Base-by-base conservation (phyloP, 2,329 filamentous ascomycete genomes). In the Clonostachys chloroleuca region DNA sequence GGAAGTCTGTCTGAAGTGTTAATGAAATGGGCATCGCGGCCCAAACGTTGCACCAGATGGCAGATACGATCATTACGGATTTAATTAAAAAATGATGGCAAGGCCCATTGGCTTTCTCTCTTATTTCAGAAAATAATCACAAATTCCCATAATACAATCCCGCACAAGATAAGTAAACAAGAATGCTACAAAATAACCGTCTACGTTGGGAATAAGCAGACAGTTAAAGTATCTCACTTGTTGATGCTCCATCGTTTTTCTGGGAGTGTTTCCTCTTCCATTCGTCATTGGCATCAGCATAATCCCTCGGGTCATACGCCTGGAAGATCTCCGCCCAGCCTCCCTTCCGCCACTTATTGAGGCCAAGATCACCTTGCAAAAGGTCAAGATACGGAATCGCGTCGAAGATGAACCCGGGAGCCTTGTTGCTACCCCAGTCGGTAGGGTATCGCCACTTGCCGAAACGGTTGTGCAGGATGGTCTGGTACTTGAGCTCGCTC, bases 381-480 rank as follows among this genome's bases (percentile, higher is more conserved):
- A 84, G 51, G 14, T 65, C 59, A 6, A 58, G 51, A 57, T 83
- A 86, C 4, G 80, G 80, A 34, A 86, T 50, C 0, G 76, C 76
- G 62, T 58, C 61, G 50, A 48, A 49, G 5, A 87, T 84, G 52
- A 91, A 83, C 59, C 89, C 86, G 2, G 46, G 46, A 0, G 83
- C 83, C 45, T 77, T 69, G 56, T 71, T 73, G 18, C 67, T 71
- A 1, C 85, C 86, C 54, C 81, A 83, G 0, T 85, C 86, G 3
- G 70, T 75, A 2, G 84, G 81, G 52, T 86, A 87, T 14, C 87
- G 74, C 77, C 83, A 84, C 48, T 75, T 79, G 2, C 84, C 84
- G 60, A 85, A 92, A 40, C 86, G 79, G 2, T 76, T 81, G 56
- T 86, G 73, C 24, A 90, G 65, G 41, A 84, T 74, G 0, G 83